phyloP scores from a whole-genome alignment of 768 basidiomycete species.

The Russula lepida region DNA sequence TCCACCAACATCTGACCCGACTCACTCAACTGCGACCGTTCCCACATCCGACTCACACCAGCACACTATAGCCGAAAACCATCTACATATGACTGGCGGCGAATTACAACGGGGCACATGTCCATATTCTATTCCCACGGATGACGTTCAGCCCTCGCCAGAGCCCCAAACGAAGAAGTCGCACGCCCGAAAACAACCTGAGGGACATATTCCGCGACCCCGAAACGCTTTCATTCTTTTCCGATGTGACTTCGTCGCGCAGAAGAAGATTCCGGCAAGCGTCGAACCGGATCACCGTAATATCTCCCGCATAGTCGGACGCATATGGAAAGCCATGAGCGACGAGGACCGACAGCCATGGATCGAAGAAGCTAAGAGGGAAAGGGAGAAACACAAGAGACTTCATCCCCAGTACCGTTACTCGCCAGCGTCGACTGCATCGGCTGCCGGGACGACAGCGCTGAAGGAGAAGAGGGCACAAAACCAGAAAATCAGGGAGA shows the following conservation, averaged over 20 bases:
- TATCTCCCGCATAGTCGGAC: constrained; percentile 57
- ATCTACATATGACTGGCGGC: neutral
- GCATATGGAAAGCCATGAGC: constrained; percentile 54
- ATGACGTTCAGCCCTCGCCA: neutral
- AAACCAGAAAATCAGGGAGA: constrained; percentile 5
- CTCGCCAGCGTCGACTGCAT: constrained; percentile 4
- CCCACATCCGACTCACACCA: neutral
- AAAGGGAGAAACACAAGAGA: constrained; percentile 37
- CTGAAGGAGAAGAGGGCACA: constrained; percentile 2
- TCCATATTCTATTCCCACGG: neutral
- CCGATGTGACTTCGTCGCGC: constrained; percentile 61
- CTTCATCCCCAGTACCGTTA: constrained; percentile 31
- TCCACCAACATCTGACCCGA: neutral
- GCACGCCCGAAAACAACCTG: constrained; percentile 41
- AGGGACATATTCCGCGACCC: constrained; percentile 59
- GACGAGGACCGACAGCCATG: constrained; percentile 39
- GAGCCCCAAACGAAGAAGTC: constrained; percentile 31
- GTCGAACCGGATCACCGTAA: constrained; percentile 62
- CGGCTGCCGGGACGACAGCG: neutral
- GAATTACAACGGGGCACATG: neutral
- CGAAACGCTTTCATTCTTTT: constrained; percentile 78
- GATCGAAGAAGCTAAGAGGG: constrained; percentile 41
- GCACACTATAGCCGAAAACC: neutral
- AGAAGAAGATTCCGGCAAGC: constrained; percentile 44
- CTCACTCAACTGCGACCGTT: neutral